Percentiles rank a stretch among this genome's conserved stretches.
Evolutionary conservation across 352 stramenopile species (phyloP).

Genomic region (Elongisporangium senticosum): DNA sequence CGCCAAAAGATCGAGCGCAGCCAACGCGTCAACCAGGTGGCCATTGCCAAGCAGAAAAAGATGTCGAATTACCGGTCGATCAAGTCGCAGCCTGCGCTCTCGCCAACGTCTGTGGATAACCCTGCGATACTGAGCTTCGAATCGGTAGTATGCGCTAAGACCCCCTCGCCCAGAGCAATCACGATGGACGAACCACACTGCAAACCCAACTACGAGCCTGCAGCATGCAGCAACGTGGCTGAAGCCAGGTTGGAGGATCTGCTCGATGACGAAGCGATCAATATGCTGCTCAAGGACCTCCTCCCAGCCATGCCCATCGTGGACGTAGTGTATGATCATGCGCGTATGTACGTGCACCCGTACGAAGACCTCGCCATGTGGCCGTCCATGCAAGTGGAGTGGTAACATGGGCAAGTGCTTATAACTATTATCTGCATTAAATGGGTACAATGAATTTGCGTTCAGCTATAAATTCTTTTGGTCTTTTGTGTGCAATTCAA

Average conservation of each 20-base stretch:
- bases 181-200: background rate
- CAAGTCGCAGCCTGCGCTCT: background rate
- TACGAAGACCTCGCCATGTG: background rate
- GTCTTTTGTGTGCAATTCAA: too few species aligned
- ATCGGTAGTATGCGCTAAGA: background rate
- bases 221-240: background rate
- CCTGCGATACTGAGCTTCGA: background rate
- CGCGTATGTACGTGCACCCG: background rate
- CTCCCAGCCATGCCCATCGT: background rate
- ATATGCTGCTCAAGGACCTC: background rate
- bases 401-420: background rate
- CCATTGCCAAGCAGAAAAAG: background rate
- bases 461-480: too few species aligned
- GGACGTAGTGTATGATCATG: background rate
- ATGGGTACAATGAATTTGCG: background rate
- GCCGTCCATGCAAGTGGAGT: background rate
- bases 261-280: background rate
- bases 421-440: background rate
- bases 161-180: background rate
- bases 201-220: background rate
- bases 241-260: background rate
- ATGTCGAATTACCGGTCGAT: background rate
- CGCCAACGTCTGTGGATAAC: background rate
- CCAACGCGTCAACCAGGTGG: constrained; percentile 5
- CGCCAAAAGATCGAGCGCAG: constrained; percentile 32